Base-by-base conservation (phyloP, 2,329 filamentous ascomycete species). In the Sporothrix pseudoabietina region DNA sequence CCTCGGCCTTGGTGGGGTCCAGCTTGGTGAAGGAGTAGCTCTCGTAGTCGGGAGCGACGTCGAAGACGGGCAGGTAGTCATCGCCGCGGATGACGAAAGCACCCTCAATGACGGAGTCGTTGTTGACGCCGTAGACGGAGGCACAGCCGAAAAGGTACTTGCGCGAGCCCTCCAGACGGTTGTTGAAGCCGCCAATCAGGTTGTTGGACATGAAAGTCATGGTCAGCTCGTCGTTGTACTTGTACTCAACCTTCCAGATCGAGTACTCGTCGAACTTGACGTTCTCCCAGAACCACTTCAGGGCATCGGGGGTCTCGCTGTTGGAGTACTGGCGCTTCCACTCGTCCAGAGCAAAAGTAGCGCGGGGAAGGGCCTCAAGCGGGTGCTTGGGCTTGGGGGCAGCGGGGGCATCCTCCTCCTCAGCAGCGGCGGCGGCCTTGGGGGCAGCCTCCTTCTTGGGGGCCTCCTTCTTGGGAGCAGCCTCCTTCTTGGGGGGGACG, bases 291-390 rank as follows among this genome's bases (percentile, higher is more conserved):
- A 99, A 98, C 92, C 92, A 98, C 83, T 95, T 94, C 80, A 98
- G 87, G 79, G 95, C 94, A 77, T 87, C 91, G 77, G 90, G 87
- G 78, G 93, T 94, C 77, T 98, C 94, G 83, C 92, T 89, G 90
- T 99, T 99, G 80, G 96, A 99, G 90, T 97, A 99, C 84, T 93
- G 91, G 82, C 96, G 94, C 92, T 99, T 99, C 93, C 92, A 97
- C 86, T 99, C 96, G 82, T 99, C 96, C 73, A 99, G 89, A 78
- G 92, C 87, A 81, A 97, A 89, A 74, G 91, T 90, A 75, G 96
- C 86, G 82, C 91, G 92, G 80, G 91, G 90, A 72, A 98, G 92
- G 78, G 89, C 83, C 84, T 97, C 95, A 77, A 97, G 88, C 79
- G 96, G 94, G 88, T 99, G 96, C 92, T 98, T 99, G 82, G 94